A percentile compares a stretch with the other conserved stretches of the same genome.
These are phyloP conservation scores for Metroxylon sagu DNA, from an alignment of 176 grass and related monocot species.

Conservation along the genomic window DNA sequence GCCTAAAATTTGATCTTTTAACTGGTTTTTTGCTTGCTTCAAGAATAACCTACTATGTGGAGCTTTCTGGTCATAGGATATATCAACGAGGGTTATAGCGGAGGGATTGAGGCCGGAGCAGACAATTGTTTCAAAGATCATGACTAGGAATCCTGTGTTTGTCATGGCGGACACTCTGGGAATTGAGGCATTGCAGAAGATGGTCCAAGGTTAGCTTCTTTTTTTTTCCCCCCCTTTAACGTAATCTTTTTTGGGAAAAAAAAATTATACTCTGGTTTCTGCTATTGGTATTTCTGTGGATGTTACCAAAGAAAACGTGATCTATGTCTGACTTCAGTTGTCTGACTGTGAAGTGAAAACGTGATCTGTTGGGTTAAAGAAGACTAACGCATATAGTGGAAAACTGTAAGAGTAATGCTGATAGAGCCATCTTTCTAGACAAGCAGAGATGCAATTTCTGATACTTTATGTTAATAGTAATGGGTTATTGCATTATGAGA, in stretches of 20 bases:
- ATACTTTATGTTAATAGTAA: no score
- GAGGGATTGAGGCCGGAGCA: slow-evolving; percentile 83
- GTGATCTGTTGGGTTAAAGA: no score
- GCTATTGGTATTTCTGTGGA: no score
- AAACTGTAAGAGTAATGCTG: no score
- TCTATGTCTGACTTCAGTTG: no score
- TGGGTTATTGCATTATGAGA: no score
- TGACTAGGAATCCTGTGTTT: slow-evolving; percentile 78
- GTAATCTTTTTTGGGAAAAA: background rate
- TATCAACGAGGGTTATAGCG: slow-evolving; percentile 79
- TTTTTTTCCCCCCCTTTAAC: background rate
- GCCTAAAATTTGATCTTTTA: background rate
- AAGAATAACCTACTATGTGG: slow-evolving; percentile 2
- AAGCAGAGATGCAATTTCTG: no score
- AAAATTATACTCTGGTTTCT: no score
- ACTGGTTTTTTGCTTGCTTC: slow-evolving; percentile 8
- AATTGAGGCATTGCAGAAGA: slow-evolving; percentile 94
- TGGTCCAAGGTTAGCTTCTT: slow-evolving; percentile 73
- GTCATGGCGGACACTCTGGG: slow-evolving; percentile 68
- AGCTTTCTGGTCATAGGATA: slow-evolving; percentile 47
- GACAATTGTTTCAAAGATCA: slow-evolving; percentile 79
- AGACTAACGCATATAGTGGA: no score
- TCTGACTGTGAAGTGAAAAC: no score
- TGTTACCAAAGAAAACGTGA: no score
- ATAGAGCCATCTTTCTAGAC: no score